These are phyloP conservation scores for Ustilago vetiveriae DNA, from an alignment of 1,284 basidiomycete genomes.

Conservation along the genomic window DNA sequence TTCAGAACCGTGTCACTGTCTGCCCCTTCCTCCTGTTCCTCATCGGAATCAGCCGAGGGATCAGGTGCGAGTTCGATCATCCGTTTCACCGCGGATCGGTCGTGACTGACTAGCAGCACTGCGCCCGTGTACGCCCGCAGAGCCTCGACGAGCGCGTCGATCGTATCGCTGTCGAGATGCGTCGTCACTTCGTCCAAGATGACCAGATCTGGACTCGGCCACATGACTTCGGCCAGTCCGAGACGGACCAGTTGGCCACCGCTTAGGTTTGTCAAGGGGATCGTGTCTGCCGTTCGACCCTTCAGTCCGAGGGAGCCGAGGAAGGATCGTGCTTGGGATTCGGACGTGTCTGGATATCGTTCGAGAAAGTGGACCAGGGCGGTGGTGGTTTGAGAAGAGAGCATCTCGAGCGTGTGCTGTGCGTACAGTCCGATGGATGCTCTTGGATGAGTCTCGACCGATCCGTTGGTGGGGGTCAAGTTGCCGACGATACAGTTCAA, in stretches of 20 bases:
- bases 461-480: constrained; percentile 72
- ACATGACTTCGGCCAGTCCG: constrained; percentile 53
- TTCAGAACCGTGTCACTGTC: constrained; percentile 47
- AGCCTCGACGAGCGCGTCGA: constrained; percentile 73
- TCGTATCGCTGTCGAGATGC: constrained; percentile 76
- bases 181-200: constrained; percentile 66
- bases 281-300: constrained; percentile 50
- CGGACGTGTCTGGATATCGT: constrained; percentile 15
- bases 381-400: constrained; percentile 30
- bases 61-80: constrained; percentile 42
- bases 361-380: constrained; percentile 70
- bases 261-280: constrained; percentile 36
- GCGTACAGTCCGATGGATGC: constrained; percentile 72
- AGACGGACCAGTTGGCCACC: constrained; percentile 73
- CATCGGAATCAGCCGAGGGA: constrained; percentile 32
- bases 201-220: constrained; percentile 50
- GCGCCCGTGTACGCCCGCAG: constrained; percentile 73
- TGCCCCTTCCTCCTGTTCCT: constrained; percentile 56
- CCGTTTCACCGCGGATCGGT: constrained; percentile 69
- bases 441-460: constrained; percentile 73
- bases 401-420: constrained; percentile 68
- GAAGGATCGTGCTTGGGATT: constrained; percentile 60
- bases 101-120: constrained; percentile 76
- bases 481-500: constrained; percentile 72
- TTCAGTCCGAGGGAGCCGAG: constrained; percentile 69